phyloP scores from a whole-genome alignment of 441 rosid genomes.

The Corymbia citriodora region DNA sequence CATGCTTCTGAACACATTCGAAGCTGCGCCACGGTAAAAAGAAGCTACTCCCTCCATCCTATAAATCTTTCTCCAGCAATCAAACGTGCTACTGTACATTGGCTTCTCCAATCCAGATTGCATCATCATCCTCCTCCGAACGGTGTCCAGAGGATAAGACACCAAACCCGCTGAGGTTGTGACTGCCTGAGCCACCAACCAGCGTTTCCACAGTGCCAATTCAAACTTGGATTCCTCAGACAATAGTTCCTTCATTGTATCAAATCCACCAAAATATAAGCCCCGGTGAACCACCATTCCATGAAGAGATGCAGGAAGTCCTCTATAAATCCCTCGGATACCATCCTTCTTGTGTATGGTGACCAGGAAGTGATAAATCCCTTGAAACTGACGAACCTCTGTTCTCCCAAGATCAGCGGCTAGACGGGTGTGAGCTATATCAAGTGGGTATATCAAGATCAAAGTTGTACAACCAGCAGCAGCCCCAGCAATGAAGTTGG shows the following conservation, averaged over 20 bases:
- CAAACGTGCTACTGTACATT: slow-evolving; percentile 53
- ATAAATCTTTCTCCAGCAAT: slow-evolving; percentile 82
- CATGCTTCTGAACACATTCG: slow-evolving; percentile 81
- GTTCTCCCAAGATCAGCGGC: slow-evolving; percentile 89
- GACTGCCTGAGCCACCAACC: slow-evolving; percentile 89
- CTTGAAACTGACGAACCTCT: slow-evolving; percentile 72
- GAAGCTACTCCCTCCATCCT: slow-evolving; percentile 71
- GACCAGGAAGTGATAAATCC: slow-evolving; percentile 72
- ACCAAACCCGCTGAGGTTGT: slow-evolving; percentile 81
- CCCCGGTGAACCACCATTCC: slow-evolving; percentile 87
- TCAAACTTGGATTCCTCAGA: slow-evolving; percentile 49
- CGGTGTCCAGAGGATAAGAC: slow-evolving; percentile 90
- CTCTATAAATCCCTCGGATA: slow-evolving; percentile 71
- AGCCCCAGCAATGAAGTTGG: slow-evolving; percentile 88
- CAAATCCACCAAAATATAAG: slow-evolving; percentile 88
- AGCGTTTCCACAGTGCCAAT: slow-evolving; percentile 79
- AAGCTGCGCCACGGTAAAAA: slow-evolving; percentile 83
- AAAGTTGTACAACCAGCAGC: slow-evolving; percentile 87
- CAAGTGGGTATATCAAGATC: slow-evolving; percentile 86
- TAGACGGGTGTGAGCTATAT: slow-evolving; percentile 90
- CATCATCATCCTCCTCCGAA: slow-evolving; percentile 93
- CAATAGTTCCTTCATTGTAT: slow-evolving; percentile 74
- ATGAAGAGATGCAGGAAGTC: slow-evolving; percentile 85
- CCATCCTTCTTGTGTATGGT: slow-evolving; percentile 74
- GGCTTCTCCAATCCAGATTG: slow-evolving; percentile 80